Evolutionary conservation across 148 eudicot genomes (phyloP).

Genomic region (Amaranthus cruentus): DNA sequence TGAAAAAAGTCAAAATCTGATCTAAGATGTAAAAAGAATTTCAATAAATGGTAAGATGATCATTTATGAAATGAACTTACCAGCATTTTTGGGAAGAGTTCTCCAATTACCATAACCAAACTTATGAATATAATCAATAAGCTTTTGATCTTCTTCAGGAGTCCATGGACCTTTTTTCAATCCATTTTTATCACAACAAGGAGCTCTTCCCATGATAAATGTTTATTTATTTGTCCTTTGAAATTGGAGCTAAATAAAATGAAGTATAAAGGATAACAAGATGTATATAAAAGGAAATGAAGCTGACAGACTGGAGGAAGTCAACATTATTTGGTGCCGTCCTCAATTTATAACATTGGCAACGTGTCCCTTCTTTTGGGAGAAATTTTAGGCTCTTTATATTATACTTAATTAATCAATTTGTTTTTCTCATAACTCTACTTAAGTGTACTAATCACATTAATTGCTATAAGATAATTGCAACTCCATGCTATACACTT

Average conservation of each 20-base stretch:
- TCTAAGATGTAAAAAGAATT: too few species aligned
- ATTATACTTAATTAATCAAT: not conserved
- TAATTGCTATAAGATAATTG: too few species aligned
- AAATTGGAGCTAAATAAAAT: too few species aligned
- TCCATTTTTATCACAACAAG: conserved; percentile 94
- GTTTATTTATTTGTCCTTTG: too few species aligned
- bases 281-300: conserved; percentile 29
- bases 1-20: too few species aligned
- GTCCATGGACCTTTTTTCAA: conserved; percentile 97
- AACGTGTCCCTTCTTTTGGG: conserved; percentile 71
- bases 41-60: too few species aligned
- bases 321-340: conserved; percentile 89
- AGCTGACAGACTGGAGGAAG: conserved; percentile 31
- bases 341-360: conserved; percentile 55
- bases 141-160: conserved; percentile 87
- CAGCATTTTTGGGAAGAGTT: conserved; percentile 94
- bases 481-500: too few species aligned
- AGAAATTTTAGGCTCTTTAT: conserved; percentile 24
- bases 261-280: conserved; percentile 9
- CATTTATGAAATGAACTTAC: conserved; percentile 25
- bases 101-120: conserved; percentile 96
- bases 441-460: conserved; percentile 2
- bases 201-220: conserved; percentile 77
- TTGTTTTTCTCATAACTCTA: conserved; percentile 17
- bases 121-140: conserved; percentile 66